Evolutionary conservation across 768 basidiomycete species (phyloP), one percentile per base, ranked within the genome.

Genomic region (Auricularia sp.): DNA sequence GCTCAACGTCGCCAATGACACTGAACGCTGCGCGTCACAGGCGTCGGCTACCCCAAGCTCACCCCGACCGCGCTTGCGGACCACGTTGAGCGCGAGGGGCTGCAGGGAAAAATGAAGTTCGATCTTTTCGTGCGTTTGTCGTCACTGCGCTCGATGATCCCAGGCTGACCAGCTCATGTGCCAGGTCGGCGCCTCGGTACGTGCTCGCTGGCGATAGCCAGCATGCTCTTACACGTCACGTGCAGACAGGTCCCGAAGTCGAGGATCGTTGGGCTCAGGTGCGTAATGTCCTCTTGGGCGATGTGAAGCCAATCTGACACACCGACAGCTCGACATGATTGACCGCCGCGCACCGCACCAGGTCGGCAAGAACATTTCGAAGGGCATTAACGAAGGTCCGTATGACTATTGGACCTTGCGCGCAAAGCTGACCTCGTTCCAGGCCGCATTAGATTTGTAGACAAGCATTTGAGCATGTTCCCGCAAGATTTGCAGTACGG

Each of bases 21-120:
- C 33, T 42, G 47, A 60, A 2, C 14, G 14, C 42, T 12, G 8
- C 12, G 62, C 36, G 62, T 62, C 36, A 36, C 44, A 16, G 47
- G 59, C 34, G 36, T 36, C 21, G 61, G 42, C 44, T 62, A 65
- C 58, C 64, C 62, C 10, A 63, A 67, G 59, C 56, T 35, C 64
- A 62, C 59, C 5, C 70, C 70, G 2, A 29, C 64, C 44, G 70
- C 70, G 1, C 51, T 71, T 5, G 71, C 71, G 1, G 67, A 72
- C 59, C 72, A 71, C 36, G 70, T 72, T 62, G 70, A 71, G 64
- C 23, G 62, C 33, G 67, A 72, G 43, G 66, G 65, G 60, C 63
- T 72, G 7, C 72, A 72, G 54, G 72, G 67, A 2, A 61, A 71
- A 64, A 51, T 70, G 36, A 69, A 68, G 61, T 72, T 72, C 65